These are phyloP conservation scores for Sclerotinia glacialis DNA, from an alignment of 2,329 filamentous ascomycete species.

Conservation along the genomic window DNA sequence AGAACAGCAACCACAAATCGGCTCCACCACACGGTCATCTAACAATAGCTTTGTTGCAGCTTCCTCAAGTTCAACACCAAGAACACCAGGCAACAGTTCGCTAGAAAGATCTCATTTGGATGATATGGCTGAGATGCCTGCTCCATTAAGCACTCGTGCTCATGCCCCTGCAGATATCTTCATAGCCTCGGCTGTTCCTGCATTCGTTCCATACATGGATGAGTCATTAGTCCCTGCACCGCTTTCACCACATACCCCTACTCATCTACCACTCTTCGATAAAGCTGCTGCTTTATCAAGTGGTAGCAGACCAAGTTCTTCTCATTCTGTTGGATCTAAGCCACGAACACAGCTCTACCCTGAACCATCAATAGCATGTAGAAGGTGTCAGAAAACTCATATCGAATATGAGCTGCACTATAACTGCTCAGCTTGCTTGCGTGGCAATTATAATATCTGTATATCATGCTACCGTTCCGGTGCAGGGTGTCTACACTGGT, in stretches of 20 bases:
- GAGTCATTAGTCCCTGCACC: slow-evolving; percentile 35
- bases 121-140: slow-evolving; percentile 5
- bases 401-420: slow-evolving; percentile 88
- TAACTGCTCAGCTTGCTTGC: slow-evolving; percentile 68
- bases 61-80: slow-evolving; percentile 24
- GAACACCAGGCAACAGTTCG: slow-evolving; percentile 13
- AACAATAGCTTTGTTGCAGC: not conserved
- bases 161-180: slow-evolving; percentile 30
- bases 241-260: slow-evolving; percentile 31
- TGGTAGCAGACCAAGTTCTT: slow-evolving; percentile 37
- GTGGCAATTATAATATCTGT: slow-evolving; percentile 76
- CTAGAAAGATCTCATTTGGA: not conserved
- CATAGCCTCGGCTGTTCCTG: slow-evolving; percentile 27
- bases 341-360: slow-evolving; percentile 49
- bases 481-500: slow-evolving; percentile 81
- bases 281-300: slow-evolving; percentile 36
- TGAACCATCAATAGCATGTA: slow-evolving; percentile 73
- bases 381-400: slow-evolving; percentile 64
- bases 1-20: slow-evolving; percentile 15
- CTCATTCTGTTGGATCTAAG: slow-evolving; percentile 35
- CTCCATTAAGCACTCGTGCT: slow-evolving; percentile 27
- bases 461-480: slow-evolving; percentile 73
- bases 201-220: slow-evolving; percentile 28
- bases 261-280: slow-evolving; percentile 32
- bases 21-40: slow-evolving; percentile 20